These are phyloP conservation scores for Limnomonas spitsbergensis DNA, from an alignment of 139 green algal species.

Conservation along the genomic window DNA sequence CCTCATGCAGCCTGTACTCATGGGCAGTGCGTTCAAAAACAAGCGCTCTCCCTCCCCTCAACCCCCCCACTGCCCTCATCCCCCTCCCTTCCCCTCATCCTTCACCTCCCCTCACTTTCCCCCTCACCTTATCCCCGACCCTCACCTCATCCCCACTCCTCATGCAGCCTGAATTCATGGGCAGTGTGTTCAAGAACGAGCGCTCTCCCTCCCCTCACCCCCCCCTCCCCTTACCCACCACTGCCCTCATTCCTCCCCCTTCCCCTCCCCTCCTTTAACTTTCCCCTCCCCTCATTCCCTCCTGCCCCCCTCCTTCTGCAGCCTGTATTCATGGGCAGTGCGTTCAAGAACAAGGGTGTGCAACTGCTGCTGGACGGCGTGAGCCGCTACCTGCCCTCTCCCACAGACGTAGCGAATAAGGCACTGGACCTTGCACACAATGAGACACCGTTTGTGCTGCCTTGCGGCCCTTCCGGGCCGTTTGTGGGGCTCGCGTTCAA, in stretches of 20 bases:
- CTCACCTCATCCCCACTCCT: not conserved
- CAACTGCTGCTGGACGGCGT: constrained; percentile 87
- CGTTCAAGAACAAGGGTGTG: constrained; percentile 37
- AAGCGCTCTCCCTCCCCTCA: too few species aligned
- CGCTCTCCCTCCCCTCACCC: too few species aligned
- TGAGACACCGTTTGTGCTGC: constrained; percentile 65
- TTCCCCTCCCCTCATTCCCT: too few species aligned
- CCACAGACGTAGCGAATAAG: constrained; percentile 71
- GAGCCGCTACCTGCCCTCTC: constrained; percentile 86
- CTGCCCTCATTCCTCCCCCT: too few species aligned
- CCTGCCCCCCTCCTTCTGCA: not conserved
- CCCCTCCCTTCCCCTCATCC: too few species aligned
- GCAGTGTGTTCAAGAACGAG: constrained; percentile 88
- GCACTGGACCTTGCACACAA: constrained; percentile 68
- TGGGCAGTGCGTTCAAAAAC: constrained; percentile 94
- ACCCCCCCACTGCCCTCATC: too few species aligned
- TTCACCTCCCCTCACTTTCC: too few species aligned
- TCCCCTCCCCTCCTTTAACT: too few species aligned
- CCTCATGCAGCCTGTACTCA: constrained; percentile 78
- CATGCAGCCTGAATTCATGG: constrained; percentile 89
- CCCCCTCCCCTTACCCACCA: not conserved
- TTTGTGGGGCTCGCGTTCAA: constrained; percentile 90
- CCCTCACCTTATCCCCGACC: too few species aligned
- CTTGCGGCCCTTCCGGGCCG: constrained; percentile 45
- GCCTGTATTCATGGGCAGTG: constrained; percentile 94